Base-by-base conservation (phyloP, 352 stramenopile genomes). In the Globisporangium nodosum region DNA sequence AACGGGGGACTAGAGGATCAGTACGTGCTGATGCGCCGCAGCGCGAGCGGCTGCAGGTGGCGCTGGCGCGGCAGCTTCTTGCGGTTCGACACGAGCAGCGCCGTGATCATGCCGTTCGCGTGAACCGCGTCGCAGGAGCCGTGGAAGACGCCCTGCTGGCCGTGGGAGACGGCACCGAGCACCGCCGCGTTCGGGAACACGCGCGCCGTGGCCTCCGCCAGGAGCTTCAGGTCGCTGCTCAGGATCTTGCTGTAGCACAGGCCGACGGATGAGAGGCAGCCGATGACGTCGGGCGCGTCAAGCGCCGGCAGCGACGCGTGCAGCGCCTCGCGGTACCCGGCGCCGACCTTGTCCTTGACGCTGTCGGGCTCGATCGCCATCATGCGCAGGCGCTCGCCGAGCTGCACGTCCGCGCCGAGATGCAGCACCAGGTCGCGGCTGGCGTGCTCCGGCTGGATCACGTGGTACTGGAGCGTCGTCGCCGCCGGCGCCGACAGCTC, bases 51-150 rank as follows among this genome's bases (percentile, higher is more conserved):
- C 42, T 71, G 68, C 31, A 89, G 59, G 35, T 74, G 68, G 13
- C 75, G 73, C n/a, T 85, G 68, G 51, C 77, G 78, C 53, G 74
- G 58, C 3, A 73, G 43, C 66, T 94, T 92, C 71, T 90, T 90
- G 52, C 77, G 76, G 56, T 83, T 94, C n/a, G 85, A 90, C 52
- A 94, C 61, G 24, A 94, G 69, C 49, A 94, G 65, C 18, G 78
- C 71, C 21, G 81, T 76, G 58, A 92, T 49, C 85, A 94, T 94
- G 18, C 79, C 81, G 58, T 94, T 94, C 11, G 78, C 78, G 59
- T 94, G 76, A 33, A 85, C 61, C 15, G 70, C 61, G 43, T 90
- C 79, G 51, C 63, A 79, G 18, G 70, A 77, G 45, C 77, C 71
- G 4, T 69, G 52, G 64, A 91, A 69, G 27, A 91, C 72, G 51